A percentile compares a stretch with the other conserved stretches of the same genome.
These are phyloP conservation scores for Colletotrichum horii DNA, from an alignment of 2,329 filamentous ascomycete genomes.

Conservation along the genomic window DNA sequence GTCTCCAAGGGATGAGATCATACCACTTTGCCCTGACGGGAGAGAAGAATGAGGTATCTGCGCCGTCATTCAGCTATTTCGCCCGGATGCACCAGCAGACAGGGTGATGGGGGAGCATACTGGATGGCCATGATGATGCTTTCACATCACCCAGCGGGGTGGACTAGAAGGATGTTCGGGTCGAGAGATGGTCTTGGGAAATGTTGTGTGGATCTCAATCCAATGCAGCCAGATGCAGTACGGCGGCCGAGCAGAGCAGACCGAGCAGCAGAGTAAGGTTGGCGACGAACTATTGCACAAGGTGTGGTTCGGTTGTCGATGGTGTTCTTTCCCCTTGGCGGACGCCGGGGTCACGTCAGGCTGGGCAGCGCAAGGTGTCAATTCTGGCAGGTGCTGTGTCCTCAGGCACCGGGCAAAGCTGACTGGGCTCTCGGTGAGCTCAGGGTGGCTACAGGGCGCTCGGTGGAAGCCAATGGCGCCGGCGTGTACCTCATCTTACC, in stretches of 20 bases:
- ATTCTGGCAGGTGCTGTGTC: constrained; percentile 1
- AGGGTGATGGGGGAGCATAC: constrained; percentile 32
- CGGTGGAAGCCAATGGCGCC: neutral
- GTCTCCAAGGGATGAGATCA: constrained; percentile 39
- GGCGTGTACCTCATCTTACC: too few species aligned
- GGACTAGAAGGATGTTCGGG: constrained; percentile 11
- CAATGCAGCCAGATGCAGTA: neutral
- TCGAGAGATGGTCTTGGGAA: neutral
- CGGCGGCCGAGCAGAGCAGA: neutral
- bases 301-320: neutral
- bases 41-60: constrained; percentile 97
- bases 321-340: neutral
- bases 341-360: constrained; percentile 1
- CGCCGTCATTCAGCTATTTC: constrained; percentile 19
- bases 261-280: constrained; percentile 23
- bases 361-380: constrained; percentile 10
- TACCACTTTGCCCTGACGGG: constrained; percentile 99
- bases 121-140: constrained; percentile 47
- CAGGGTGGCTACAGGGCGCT: neutral
- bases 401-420: constrained; percentile 5
- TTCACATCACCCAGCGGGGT: constrained; percentile 21
- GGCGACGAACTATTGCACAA: constrained; percentile 24
- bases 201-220: constrained; percentile 11
- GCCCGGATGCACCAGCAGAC: neutral
- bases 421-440: neutral